Conservation (phyloP, 495 filamentous ascomycete species). For the Xylaria cubensis region DNA sequence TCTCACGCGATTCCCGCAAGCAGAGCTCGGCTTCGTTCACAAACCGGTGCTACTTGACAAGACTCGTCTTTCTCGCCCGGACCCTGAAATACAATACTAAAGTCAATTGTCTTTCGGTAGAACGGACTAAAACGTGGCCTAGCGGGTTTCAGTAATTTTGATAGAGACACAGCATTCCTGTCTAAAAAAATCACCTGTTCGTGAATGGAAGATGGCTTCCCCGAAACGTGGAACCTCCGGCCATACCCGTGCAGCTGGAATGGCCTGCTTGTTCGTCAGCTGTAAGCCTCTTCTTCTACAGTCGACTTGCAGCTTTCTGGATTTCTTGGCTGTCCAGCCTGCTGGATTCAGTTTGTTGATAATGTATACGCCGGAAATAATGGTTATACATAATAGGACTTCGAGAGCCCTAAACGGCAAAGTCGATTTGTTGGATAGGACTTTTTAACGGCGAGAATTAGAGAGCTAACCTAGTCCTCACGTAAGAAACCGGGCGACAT, state of each 20-base stretch:
- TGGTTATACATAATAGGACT: neutral
- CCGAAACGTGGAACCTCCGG: slow-evolving; percentile 11
- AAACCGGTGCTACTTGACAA: neutral
- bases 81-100: slow-evolving; percentile 20
- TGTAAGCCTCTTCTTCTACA: neutral
- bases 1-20: slow-evolving; percentile 14
- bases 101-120: slow-evolving; percentile 10
- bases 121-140: slow-evolving; percentile 13
- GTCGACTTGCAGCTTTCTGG: neutral
- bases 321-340: slow-evolving; percentile 1
- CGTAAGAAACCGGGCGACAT: slow-evolving; percentile 8
- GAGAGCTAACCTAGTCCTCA: slow-evolving; percentile 13
- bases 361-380: slow-evolving; percentile 15
- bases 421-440: slow-evolving; percentile 5
- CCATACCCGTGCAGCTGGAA: slow-evolving; percentile 11
- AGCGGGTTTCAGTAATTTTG: slow-evolving; percentile 6
- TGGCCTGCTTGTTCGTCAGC: slow-evolving; percentile 13
- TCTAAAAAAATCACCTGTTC: slow-evolving; percentile 9
- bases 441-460: neutral
- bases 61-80: slow-evolving; percentile 6
- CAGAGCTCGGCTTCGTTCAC: slow-evolving; percentile 8
- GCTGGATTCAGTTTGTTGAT: slow-evolving; percentile 16
- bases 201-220: neutral
- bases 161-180: slow-evolving; percentile 27
- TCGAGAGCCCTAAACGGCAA: neutral